Evolutionary conservation across 306 rosid genomes (phyloP), one percentile per base, ranked within the genome.

Genomic region (Dryas alaskensis): DNA sequence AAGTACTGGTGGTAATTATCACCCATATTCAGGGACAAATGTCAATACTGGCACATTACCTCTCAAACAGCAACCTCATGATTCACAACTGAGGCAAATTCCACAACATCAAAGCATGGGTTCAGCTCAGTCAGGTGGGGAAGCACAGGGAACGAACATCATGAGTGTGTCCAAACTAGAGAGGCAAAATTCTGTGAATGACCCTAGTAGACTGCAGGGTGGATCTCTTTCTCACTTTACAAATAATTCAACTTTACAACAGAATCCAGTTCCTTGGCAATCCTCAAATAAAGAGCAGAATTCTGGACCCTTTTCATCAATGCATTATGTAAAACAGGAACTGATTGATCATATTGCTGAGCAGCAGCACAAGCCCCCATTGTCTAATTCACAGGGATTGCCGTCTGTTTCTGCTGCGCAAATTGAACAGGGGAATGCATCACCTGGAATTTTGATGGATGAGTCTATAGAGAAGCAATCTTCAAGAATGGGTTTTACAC

Each of bases 41-140:
- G 72, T 86, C 70, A 89, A 79, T 80, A 69, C 87, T 74, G 80
- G 89, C 47, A 63, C 90, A 43, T 52, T 88, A 63, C 77, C 96
- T 78, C 68, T 83, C 78, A 91, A 89, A 77, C 76, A 88, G 31
- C 92, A 81, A 65, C 74, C 85, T 37, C 94, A 80, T 78, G 96
- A 93, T 82, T 69, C 90, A 12, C 98, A 84, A 44, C 72, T 76
- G 78, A 89, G 92, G 82, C 93, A 83, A 80, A 84, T 85, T 73
- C 74, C 93, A 54, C 88, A 77, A 55, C 92, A 82, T 81, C 97
- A 83, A 76, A 79, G 76, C 81, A 76, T 84, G 74, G 86, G 84
- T 74, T 68, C 85, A 60, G 83, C 76, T 75, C 97, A 85, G 73
- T 51, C 82, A 22, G 91, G 88, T 45, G 92, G 89, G 70, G 81